Base-by-base conservation (phyloP, 208 protist species). In the Crithidia acanthocephali region DNA sequence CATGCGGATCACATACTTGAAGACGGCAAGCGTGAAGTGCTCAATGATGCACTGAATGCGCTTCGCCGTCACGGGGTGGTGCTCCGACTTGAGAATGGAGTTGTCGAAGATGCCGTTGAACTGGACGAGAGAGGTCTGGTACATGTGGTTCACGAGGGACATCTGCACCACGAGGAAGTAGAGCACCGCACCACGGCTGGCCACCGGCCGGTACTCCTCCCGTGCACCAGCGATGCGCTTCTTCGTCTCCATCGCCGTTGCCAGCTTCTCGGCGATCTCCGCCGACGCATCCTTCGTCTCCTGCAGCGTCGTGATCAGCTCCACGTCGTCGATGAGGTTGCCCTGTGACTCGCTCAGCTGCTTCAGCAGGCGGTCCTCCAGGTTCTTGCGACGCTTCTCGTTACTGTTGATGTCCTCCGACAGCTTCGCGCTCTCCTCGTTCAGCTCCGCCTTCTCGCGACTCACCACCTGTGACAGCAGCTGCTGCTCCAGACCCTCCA, bases 141-240 rank as follows among this genome's bases (percentile, higher is more conserved):
- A 99, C 98, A 99, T 99, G 77, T 93, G 70, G 80, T 92, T 98
- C 23, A 99, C 97, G 18, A 98, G 67, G 5, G 92, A 92, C 96
- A 99, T 99, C 72, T 99, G 98, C 52, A 98, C 96, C 15, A 99
- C 96, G n/a, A 99, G 76, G 89, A 99, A 99, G 83, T 99, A 99
- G 20, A 99, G 79, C 42, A 99, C 95, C 23, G 97, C 97, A 72
- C 98, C 98, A 61, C 98, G 98, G 45, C 87, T 94, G 11, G 98
- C 98, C 6, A 99, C 97, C 1, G 97, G 90, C 48, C 97, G 87
- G 90, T 99, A 99, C 86, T 99, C 96, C 86, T 99, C 97, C 61
- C 98, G 96, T 5, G 97, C 96, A 22, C 88, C 85, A 11, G 94
- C 97, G 76, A 99, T 99, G 67, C 95, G 98, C 76, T 95, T 92